phyloP scores from a whole-genome alignment of 2,329 filamentous ascomycete species.

The Seiridium cupressi region DNA sequence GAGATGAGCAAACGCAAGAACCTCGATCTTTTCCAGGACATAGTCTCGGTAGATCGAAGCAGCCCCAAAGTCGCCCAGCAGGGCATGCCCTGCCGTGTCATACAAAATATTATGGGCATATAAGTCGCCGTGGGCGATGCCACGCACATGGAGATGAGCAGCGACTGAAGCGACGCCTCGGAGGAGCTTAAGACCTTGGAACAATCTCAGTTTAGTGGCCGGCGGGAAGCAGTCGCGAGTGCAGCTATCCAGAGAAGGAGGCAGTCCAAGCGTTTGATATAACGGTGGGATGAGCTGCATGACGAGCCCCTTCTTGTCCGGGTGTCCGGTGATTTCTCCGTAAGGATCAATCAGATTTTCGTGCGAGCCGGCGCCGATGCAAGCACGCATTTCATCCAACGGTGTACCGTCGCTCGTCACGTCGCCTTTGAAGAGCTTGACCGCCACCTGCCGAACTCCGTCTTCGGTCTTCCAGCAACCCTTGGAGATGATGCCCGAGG shows the following conservation, averaged over 20 bases:
- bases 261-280: constrained; percentile 40
- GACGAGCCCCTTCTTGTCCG: constrained; percentile 39
- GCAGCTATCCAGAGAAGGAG: constrained; percentile 42
- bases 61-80: constrained; percentile 47
- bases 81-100: constrained; percentile 36
- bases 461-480: constrained; percentile 31
- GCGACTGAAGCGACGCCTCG: constrained; percentile 39
- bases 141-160: constrained; percentile 39
- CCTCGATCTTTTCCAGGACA: constrained; percentile 40
- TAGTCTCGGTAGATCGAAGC: constrained; percentile 39
- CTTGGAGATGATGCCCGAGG: constrained; percentile 44
- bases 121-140: constrained; percentile 44
- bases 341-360: constrained; percentile 43
- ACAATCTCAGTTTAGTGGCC: constrained; percentile 24
- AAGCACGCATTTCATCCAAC: constrained; percentile 47
- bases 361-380: constrained; percentile 43
- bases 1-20: constrained; percentile 46
- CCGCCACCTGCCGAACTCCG: constrained; percentile 36
- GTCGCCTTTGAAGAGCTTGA: constrained; percentile 48
- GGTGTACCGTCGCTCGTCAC: constrained; percentile 46
- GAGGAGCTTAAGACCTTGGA: constrained; percentile 34
- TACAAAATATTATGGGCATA: constrained; percentile 48
- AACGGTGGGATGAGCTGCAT: constrained; percentile 43
- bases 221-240: constrained; percentile 41
- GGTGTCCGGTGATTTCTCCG: constrained; percentile 39